phyloP scores from a whole-genome alignment of 371 early-diverging fungal species.

The Mortierella sp. region DNA sequence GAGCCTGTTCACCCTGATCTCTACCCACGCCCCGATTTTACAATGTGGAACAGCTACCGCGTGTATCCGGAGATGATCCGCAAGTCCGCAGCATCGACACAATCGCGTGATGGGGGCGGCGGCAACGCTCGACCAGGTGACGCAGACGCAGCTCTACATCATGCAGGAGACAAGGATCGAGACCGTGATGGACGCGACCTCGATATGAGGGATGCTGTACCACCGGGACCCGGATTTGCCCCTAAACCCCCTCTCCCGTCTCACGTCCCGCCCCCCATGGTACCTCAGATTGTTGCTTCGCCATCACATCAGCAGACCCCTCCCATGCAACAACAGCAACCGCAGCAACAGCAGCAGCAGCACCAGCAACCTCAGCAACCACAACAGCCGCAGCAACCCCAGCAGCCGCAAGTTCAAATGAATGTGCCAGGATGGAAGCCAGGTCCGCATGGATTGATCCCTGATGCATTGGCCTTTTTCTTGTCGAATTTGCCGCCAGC shows the following conservation, averaged over 20 bases:
- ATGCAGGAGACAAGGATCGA: conserved; percentile 28
- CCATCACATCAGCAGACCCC: conserved; percentile 22
- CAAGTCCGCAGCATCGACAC: conserved; percentile 19
- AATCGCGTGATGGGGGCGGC: conserved; percentile 9
- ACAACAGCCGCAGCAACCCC: conserved; percentile 12
- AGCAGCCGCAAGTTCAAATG: conserved; percentile 29
- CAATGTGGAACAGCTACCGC: conserved; percentile 77
- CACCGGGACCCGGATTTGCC: conserved; percentile 30
- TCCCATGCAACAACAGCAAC: conserved; percentile 16
- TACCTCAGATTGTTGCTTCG: conserved; percentile 21
- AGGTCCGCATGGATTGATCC: conserved; percentile 56
- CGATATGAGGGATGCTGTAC: conserved; percentile 24
- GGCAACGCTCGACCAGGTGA: conserved; percentile 29
- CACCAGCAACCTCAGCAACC: conserved; percentile 13
- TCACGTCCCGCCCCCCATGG: conserved; percentile 23
- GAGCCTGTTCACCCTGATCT: conserved; percentile 78
- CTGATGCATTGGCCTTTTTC: conserved; percentile 70
- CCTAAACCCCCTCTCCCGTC: conserved; percentile 49
- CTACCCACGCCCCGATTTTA: conserved; percentile 82
- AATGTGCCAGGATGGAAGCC: conserved; percentile 51
- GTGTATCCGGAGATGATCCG: conserved; percentile 62
- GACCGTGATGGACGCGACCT: conserved; percentile 32
- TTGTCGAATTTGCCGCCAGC: conserved; percentile 65
- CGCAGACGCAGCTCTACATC: conserved; percentile 32
- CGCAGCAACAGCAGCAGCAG: conserved; percentile 23